Percentiles rank a stretch among this genome's conserved stretches.
Evolutionary conservation across 2,329 filamentous ascomycete genomes (phyloP).

Genomic region (Cladophialophora chaetospira): DNA sequence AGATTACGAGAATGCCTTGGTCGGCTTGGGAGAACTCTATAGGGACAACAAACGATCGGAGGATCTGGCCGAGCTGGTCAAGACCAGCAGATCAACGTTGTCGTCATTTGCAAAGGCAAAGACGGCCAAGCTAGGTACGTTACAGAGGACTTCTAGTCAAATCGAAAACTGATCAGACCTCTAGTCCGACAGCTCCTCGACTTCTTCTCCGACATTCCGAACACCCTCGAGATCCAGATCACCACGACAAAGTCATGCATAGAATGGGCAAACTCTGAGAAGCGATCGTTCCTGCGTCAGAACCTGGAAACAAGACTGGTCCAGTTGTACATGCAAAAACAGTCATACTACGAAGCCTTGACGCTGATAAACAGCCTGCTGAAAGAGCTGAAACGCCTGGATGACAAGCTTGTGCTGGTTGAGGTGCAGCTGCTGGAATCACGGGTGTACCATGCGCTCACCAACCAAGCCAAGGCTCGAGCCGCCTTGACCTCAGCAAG

Average conservation of each 20-base stretch:
- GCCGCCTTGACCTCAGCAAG: constrained; percentile 92
- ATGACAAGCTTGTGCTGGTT: constrained; percentile 96
- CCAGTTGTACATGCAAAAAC: constrained; percentile 91
- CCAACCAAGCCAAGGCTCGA: constrained; percentile 93
- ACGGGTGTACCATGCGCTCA: constrained; percentile 92
- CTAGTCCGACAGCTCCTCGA: constrained; percentile 94
- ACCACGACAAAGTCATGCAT: constrained; percentile 97
- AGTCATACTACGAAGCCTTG: constrained; percentile 95
- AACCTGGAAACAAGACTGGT: constrained; percentile 97
- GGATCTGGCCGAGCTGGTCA: constrained; percentile 86
- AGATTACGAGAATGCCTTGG: constrained; percentile 87
- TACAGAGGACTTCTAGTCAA: not conserved
- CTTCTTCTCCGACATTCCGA: constrained; percentile 88
- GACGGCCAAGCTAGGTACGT: constrained; percentile 89
- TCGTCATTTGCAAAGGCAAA: constrained; percentile 98
- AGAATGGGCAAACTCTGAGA: constrained; percentile 77
- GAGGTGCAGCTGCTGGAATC: constrained; percentile 98
- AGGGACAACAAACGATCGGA: constrained; percentile 76
- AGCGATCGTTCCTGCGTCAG: constrained; percentile 93
- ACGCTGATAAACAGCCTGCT: constrained; percentile 95
- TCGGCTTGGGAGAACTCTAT: constrained; percentile 89
- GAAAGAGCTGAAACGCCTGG: constrained; percentile 93
- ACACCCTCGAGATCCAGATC: constrained; percentile 92
- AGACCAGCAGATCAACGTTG: constrained; percentile 83
- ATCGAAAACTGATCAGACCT: constrained; percentile 17